Evolutionary conservation across 192 early-diverging fungal species (phyloP), one percentile per base, ranked within the genome.

Genomic region (Coemansia sp.): DNA sequence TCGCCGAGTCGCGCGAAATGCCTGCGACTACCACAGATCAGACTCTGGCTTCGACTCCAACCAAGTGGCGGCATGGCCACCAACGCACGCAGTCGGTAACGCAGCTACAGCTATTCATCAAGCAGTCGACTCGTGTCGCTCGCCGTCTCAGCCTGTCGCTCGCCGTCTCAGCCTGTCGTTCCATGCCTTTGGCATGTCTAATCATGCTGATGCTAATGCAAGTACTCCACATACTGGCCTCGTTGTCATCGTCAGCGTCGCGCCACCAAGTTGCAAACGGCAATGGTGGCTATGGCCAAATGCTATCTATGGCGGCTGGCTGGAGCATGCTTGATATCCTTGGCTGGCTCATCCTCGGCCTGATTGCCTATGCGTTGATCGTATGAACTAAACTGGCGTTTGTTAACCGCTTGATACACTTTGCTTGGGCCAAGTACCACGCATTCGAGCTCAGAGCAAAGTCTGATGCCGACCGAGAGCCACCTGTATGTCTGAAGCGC

Each of bases 301-400:
- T 62, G 36, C 36, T n/a, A 6, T 52, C 58, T 36, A 39, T 49
- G 29, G 39, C 38, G 44, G 72, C 66, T 49, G 52, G 62, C 8
- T 74, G 72, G 72, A 58, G 66, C 11, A 39, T 44, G 4, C 69
- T 88, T 73, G 87, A 90, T 55, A 69, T 80, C 24, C 61, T 84
- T 4, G 79, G 83, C 22, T 79, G 85, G 66, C 52, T 36, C 3
- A 65, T 81, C 13, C 72, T 81, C 5, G 84, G 71, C 15, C 58
- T 88, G 65, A 86, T 86, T 13, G 86, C 86, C 2, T 88, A 87
- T 65, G 84, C 84, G 5, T 71, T 86, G 41, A 61, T 88, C 41
- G 76, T 87, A 27, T 86, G 93, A 40, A 49, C 90, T n/a, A 96
- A 96, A 78, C 79, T 96, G 24, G 57, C 91, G 20, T 88, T 94